These are phyloP conservation scores for Alloteropsis semialata DNA, from an alignment of 176 grass and related monocot species.

Conservation along the genomic window DNA sequence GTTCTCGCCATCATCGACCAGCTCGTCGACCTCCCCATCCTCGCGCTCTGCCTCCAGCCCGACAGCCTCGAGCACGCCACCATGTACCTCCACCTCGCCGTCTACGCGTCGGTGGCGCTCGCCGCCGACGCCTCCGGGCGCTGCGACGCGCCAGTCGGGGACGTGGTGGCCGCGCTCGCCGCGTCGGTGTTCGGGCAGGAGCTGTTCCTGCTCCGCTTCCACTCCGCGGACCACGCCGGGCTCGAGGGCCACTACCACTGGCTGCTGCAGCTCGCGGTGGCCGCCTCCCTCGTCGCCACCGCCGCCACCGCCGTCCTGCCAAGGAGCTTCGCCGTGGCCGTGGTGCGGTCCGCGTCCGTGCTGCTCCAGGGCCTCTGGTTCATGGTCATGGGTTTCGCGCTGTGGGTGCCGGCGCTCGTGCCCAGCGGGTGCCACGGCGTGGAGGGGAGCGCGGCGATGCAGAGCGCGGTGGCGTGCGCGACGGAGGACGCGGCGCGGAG, in stretches of 20 bases:
- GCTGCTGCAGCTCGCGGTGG: conserved; percentile 67
- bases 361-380: conserved; percentile 81
- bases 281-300: conserved; percentile 24
- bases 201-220: conserved; percentile 71
- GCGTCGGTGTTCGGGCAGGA: conserved; percentile 78
- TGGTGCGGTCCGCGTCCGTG: conserved; percentile 56
- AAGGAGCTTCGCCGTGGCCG: conserved; percentile 49
- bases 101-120: conserved; percentile 61
- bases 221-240: conserved; percentile 66
- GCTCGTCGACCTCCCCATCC: conserved; percentile 54
- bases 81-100: conserved; percentile 81
- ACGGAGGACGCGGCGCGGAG: conserved; percentile 55
- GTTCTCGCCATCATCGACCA: conserved; percentile 49
- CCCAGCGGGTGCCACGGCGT: conserved; percentile 50
- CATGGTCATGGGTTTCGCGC: conserved; percentile 64
- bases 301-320: conserved; percentile 34
- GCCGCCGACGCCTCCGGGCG: conserved; percentile 35
- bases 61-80: conserved; percentile 82
- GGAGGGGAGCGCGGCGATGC: background rate
- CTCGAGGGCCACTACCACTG: conserved; percentile 93
- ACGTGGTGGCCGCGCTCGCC: conserved; percentile 57
- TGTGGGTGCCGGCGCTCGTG: conserved; percentile 73
- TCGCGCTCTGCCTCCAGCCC: conserved; percentile 49
- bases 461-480: conserved; percentile 47
- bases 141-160: conserved; percentile 12